A percentile compares a stretch with the other conserved stretches of the same genome.
Conservation (phyloP, 768 basidiomycete species). For the Naganishia vishniacii region DNA sequence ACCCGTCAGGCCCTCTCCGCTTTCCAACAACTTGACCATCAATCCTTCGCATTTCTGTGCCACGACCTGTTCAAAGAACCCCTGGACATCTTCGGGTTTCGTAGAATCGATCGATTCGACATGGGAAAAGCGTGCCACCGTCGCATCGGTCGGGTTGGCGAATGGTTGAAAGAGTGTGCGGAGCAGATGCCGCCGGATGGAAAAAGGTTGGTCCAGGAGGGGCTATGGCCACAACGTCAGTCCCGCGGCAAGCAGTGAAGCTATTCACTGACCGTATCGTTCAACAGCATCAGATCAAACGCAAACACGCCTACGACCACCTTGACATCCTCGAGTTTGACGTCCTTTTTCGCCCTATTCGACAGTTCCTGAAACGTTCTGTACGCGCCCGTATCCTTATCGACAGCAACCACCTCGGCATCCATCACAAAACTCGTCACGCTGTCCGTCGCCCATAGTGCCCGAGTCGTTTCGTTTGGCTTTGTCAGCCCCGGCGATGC, state of each 20-base stretch:
- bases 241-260: neutral
- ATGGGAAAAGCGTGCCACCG: constrained; percentile 63
- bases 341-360: constrained; percentile 76
- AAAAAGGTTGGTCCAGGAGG: constrained; percentile 64
- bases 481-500: constrained; percentile 13
- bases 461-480: constrained; percentile 32
- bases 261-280: constrained; percentile 61
- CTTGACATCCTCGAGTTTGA: constrained; percentile 65
- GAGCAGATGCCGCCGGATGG: constrained; percentile 63
- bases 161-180: constrained; percentile 60
- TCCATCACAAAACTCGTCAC: constrained; percentile 59
- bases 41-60: constrained; percentile 81
- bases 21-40: constrained; percentile 85
- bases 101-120: constrained; percentile 58
- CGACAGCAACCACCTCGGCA: constrained; percentile 76
- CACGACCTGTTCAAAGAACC: constrained; percentile 70
- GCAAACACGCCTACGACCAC: constrained; percentile 76
- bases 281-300: constrained; percentile 83
- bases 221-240: constrained; percentile 52
- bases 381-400: constrained; percentile 59
- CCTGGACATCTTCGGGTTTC: constrained; percentile 58
- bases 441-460: constrained; percentile 29
- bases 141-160: constrained; percentile 50
- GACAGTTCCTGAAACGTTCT: constrained; percentile 82
- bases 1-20: constrained; percentile 39